phyloP scores from a whole-genome alignment of 2,329 filamentous ascomycete species.

The Paraphoma chrysanthemicola region DNA sequence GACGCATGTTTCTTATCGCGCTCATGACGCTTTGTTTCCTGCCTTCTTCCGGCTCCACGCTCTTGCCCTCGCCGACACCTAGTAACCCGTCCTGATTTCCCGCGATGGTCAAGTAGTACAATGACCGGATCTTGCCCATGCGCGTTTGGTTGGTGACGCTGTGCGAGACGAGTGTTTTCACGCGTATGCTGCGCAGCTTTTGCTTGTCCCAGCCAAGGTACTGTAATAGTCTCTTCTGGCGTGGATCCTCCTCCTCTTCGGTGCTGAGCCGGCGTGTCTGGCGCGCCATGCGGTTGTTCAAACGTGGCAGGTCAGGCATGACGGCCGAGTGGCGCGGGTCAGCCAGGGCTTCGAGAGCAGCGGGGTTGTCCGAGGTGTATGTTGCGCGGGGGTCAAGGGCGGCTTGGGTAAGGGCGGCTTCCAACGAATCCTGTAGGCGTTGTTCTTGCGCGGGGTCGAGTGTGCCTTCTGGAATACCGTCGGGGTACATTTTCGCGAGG shows the following conservation, averaged over 20 bases:
- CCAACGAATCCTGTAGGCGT: slow-evolving; percentile 33
- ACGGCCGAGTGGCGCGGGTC: slow-evolving; percentile 54
- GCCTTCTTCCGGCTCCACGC: slow-evolving; percentile 73
- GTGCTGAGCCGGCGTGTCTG: slow-evolving; percentile 38
- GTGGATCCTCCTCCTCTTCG: slow-evolving; percentile 54
- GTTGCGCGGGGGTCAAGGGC: slow-evolving; percentile 51
- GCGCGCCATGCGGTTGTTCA: slow-evolving; percentile 47
- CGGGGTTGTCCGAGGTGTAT: slow-evolving; percentile 58
- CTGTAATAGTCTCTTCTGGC: slow-evolving; percentile 61
- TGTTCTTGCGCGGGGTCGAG: slow-evolving; percentile 20
- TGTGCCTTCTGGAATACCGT: slow-evolving; percentile 42
- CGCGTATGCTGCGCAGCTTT: slow-evolving; percentile 61
- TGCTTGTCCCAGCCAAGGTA: slow-evolving; percentile 61
- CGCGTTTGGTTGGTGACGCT: slow-evolving; percentile 90
- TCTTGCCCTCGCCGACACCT: slow-evolving; percentile 90
- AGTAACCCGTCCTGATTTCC: slow-evolving; percentile 87
- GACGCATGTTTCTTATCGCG: slow-evolving; percentile 90
- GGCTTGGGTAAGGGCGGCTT: slow-evolving; percentile 42
- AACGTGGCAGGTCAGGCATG: slow-evolving; percentile 59
- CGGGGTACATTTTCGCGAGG: slow-evolving; percentile 45
- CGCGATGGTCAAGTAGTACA: slow-evolving; percentile 79
- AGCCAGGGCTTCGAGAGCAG: slow-evolving; percentile 56
- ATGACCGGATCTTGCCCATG: slow-evolving; percentile 86
- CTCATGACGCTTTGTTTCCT: slow-evolving; percentile 75
- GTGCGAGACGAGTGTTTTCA: slow-evolving; percentile 77